These are phyloP conservation scores for Venturia oleaginea DNA, from an alignment of 2,329 filamentous ascomycete species.

Conservation along the genomic window DNA sequence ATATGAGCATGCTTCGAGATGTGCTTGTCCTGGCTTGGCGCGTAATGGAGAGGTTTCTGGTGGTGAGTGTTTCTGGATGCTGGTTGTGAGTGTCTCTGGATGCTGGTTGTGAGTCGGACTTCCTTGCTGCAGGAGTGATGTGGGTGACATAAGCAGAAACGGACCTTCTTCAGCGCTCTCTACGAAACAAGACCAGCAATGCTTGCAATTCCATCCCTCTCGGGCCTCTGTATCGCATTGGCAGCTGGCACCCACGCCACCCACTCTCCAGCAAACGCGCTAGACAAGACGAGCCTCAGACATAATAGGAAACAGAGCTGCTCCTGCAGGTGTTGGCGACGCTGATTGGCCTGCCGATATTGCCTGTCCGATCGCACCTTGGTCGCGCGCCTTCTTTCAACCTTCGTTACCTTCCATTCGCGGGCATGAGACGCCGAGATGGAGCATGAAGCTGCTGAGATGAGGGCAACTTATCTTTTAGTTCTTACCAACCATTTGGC, in stretches of 20 bases:
- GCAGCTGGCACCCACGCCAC: neutral
- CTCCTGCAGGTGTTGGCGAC: too few species aligned
- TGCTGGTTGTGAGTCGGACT: too few species aligned
- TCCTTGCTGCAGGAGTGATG: too few species aligned
- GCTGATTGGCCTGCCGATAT: neutral
- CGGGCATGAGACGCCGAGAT: neutral
- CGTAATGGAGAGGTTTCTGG: neutral
- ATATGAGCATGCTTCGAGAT: neutral
- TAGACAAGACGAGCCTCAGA: neutral
- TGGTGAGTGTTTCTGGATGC: too few species aligned
- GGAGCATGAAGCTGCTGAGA: neutral
- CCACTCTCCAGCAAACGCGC: conserved; percentile 3
- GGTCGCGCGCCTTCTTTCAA: neutral
- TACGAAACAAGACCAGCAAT: neutral
- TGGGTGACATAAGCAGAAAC: neutral
- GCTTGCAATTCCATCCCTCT: neutral
- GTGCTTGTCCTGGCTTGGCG: neutral
- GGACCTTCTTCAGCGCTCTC: neutral
- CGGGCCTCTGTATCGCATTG: neutral
- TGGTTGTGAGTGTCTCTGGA: too few species aligned
- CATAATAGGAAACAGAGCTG: neutral
- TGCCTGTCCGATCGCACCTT: too few species aligned
- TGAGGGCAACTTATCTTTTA: neutral
- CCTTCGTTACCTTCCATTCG: neutral
- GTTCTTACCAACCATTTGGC: neutral